A percentile compares a stretch with the other conserved stretches of the same genome.
phyloP scores from a whole-genome alignment of 305 asterid genomes.

The Fraxinus sp. region DNA sequence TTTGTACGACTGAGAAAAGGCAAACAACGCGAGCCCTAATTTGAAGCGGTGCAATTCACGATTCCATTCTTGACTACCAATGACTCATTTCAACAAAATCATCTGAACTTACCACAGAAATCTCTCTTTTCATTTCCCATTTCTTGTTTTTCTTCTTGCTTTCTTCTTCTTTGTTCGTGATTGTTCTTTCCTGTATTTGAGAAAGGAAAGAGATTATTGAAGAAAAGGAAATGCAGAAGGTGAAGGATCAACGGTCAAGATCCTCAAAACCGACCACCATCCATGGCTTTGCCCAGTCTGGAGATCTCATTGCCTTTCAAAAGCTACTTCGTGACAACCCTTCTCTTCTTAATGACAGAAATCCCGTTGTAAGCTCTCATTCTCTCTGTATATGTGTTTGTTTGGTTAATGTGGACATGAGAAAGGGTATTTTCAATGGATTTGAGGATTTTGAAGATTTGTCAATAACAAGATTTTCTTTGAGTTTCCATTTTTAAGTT shows the following conservation, averaged over 20 bases:
- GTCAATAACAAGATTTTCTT: neutral
- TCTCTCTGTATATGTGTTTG: neutral
- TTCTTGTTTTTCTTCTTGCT: neutral
- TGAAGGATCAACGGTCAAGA: slow-evolving; percentile 66
- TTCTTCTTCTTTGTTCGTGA: neutral
- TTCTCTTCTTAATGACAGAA: slow-evolving; percentile 79
- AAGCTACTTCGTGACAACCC: slow-evolving; percentile 71
- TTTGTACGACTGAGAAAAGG: neutral
- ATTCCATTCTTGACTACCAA: slow-evolving; percentile 1
- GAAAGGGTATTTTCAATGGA: slow-evolving; percentile 4
- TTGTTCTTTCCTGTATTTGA: neutral
- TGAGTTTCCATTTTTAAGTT: neutral
- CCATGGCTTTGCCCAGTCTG: slow-evolving; percentile 87
- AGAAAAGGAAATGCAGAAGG: slow-evolving; percentile 41
- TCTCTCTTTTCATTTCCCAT: slow-evolving; percentile 4
- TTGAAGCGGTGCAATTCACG: neutral
- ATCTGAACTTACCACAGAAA: neutral
- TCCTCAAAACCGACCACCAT: slow-evolving; percentile 70
- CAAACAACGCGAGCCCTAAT: neutral
- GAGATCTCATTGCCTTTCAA: slow-evolving; percentile 67
- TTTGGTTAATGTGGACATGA: neutral
- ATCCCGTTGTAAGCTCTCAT: slow-evolving; percentile 63
- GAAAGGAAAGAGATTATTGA: neutral
- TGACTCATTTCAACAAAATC: slow-evolving; percentile 12
- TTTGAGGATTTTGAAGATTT: slow-evolving; percentile 12